Evolutionary conservation across 306 rosid genomes (phyloP).

Genomic region (Cyamopsis tetragonoloba): DNA sequence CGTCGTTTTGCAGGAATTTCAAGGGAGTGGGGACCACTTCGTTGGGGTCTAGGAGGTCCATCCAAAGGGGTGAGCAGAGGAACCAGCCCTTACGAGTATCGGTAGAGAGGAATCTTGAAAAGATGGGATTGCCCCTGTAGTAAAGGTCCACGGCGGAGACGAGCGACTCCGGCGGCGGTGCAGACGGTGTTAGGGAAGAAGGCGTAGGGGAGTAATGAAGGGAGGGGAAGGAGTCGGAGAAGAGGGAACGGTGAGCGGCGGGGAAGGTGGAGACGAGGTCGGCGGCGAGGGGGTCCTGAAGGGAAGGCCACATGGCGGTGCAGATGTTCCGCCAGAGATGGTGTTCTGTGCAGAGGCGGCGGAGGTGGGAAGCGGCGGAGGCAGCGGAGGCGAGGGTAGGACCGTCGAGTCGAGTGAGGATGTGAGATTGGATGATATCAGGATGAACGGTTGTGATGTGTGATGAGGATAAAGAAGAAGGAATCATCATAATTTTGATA

Average conservation of each 20-base stretch:
- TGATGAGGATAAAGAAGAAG: too few relatives aligned
- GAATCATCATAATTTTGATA: too few relatives aligned
- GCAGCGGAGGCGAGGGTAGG: slow-evolving; percentile 53
- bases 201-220: slow-evolving; percentile 43
- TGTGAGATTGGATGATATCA: slow-evolving; percentile 61
- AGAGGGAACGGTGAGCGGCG: slow-evolving; percentile 54
- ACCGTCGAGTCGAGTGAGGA: slow-evolving; percentile 76
- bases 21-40: slow-evolving; percentile 50
- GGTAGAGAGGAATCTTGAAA: slow-evolving; percentile 46
- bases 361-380: slow-evolving; percentile 45
- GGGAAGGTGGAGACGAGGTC: slow-evolving; percentile 50
- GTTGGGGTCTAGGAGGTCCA: slow-evolving; percentile 54
- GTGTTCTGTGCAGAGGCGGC: slow-evolving; percentile 48
- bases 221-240: slow-evolving; percentile 67
- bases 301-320: slow-evolving; percentile 71
- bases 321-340: slow-evolving; percentile 59
- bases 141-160: slow-evolving; percentile 75
- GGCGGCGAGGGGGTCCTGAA: slow-evolving; percentile 24
- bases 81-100: slow-evolving; percentile 58
- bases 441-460: slow-evolving; percentile 47
- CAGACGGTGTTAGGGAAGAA: slow-evolving; percentile 7
- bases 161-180: slow-evolving; percentile 17
- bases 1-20: slow-evolving; percentile 15
- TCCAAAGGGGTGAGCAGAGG: slow-evolving; percentile 54
- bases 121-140: slow-evolving; percentile 41